Conservation (phyloP, 2,329 filamentous ascomycete genomes). For the Talaromyces sp. region DNA sequence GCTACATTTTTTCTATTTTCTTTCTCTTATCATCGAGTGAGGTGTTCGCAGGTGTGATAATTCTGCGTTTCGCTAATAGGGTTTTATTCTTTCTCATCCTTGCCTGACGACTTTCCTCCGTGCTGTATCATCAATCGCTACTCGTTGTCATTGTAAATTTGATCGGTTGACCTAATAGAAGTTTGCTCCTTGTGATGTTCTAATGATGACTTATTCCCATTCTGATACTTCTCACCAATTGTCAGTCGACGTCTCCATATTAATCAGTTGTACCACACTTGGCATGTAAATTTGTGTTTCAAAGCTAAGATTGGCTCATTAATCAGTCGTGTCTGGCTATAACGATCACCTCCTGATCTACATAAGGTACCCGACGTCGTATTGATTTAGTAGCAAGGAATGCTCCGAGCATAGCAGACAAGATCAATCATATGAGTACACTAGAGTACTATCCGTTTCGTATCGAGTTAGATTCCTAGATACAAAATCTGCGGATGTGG, state of each 20-base stretch:
- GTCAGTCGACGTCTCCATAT: neutral
- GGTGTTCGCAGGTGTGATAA: slow-evolving; percentile 11
- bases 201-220: neutral
- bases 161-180: slow-evolving; percentile 8
- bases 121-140: slow-evolving; percentile 2
- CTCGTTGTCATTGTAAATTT: slow-evolving; percentile 4
- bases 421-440: too few species aligned
- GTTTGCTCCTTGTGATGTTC: neutral
- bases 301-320: neutral
- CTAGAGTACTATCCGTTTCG: too few species aligned
- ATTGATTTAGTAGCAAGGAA: too few species aligned
- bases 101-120: neutral
- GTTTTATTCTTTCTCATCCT: neutral
- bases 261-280: neutral
- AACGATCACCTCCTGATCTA: neutral
- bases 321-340: neutral
- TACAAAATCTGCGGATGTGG: neutral
- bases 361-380: too few species aligned
- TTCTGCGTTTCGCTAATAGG: slow-evolving; percentile 6
- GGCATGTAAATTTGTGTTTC: neutral
- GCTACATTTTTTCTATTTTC: neutral
- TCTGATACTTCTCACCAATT: neutral
- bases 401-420: too few species aligned
- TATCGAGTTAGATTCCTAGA: neutral
- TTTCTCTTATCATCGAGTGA: neutral